Conservation (phyloP, 352 stramenopile species). For the Pythium vanterpoolii region DNA sequence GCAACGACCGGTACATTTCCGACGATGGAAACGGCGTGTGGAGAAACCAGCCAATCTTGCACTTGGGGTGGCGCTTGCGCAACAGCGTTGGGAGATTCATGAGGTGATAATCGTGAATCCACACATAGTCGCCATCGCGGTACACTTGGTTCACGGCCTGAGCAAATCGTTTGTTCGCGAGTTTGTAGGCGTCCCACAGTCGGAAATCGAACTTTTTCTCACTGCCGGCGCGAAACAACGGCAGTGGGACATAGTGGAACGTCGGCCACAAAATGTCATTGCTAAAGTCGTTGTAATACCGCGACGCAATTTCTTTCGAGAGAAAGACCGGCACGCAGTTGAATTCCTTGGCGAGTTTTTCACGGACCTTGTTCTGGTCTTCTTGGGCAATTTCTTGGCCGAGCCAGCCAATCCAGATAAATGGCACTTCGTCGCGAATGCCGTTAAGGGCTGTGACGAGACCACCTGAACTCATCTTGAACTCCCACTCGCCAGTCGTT, state of each 20-base stretch:
- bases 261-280: conserved; percentile 91
- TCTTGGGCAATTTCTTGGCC: conserved; percentile 84
- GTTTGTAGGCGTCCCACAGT: conserved; percentile 86
- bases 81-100: conserved; percentile 84
- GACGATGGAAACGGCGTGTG: conserved; percentile 85
- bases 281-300: conserved; percentile 92
- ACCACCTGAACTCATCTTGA: conserved; percentile 86
- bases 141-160: conserved; percentile 80
- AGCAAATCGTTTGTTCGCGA: conserved; percentile 80
- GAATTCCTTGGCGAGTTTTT: conserved; percentile 84
- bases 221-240: conserved; percentile 79
- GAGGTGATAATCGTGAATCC: conserved; percentile 89
- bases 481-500: conserved; percentile 80
- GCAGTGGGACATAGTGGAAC: conserved; percentile 90
- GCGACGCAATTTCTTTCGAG: conserved; percentile 82
- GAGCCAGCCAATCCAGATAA: conserved; percentile 91
- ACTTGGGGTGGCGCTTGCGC: conserved; percentile 61
- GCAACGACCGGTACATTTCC: conserved; percentile 85
- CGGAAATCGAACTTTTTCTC: conserved; percentile 92
- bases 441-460: conserved; percentile 88
- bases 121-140: conserved; percentile 80
- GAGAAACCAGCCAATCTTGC: conserved; percentile 86
- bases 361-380: conserved; percentile 74
- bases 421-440: conserved; percentile 85
- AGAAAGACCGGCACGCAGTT: conserved; percentile 90